Conservation (phyloP, 139 green algal species). For the Limnomonas spitsbergensis region DNA sequence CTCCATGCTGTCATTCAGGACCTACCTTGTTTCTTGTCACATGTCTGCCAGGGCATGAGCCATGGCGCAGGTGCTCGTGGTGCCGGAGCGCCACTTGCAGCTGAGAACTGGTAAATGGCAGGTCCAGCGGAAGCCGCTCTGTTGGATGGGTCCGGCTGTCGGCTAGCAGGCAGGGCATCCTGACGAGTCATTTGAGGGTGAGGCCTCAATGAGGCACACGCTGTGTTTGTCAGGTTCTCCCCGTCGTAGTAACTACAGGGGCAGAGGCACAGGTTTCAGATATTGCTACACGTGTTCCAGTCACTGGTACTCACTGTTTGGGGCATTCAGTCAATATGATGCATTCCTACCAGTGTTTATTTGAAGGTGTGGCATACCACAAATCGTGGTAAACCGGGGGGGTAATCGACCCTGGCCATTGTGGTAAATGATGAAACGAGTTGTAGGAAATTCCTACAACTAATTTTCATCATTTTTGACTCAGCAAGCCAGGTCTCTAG, state of each 20-base stretch:
- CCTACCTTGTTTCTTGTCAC: not conserved
- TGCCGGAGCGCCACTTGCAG: not conserved
- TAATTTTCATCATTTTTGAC: too few relatives aligned
- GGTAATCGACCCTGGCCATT: too few relatives aligned
- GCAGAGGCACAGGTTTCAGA: not conserved
- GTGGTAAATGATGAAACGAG: too few relatives aligned
- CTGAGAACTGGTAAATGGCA: not conserved
- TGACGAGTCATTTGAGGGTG: not conserved
- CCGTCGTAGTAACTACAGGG: not conserved
- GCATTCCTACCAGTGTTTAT: too few relatives aligned
- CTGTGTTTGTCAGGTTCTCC: not conserved
- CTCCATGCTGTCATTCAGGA: not conserved
- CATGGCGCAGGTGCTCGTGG: not conserved
- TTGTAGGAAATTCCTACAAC: too few relatives aligned
- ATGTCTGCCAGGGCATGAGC: not conserved
- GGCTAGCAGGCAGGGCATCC: not conserved
- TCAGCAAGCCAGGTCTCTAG: too few relatives aligned
- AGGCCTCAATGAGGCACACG: not conserved
- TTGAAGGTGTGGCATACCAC: too few relatives aligned
- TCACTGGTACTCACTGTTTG: not conserved
- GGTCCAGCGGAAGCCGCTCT: not conserved
- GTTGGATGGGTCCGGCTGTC: not conserved
- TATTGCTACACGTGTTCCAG: not conserved
- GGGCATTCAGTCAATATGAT: too few relatives aligned
- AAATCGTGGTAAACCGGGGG: too few relatives aligned